These are phyloP conservation scores for Aspergillus kassunensis DNA, from an alignment of 495 filamentous ascomycete species.

Conservation along the genomic window DNA sequence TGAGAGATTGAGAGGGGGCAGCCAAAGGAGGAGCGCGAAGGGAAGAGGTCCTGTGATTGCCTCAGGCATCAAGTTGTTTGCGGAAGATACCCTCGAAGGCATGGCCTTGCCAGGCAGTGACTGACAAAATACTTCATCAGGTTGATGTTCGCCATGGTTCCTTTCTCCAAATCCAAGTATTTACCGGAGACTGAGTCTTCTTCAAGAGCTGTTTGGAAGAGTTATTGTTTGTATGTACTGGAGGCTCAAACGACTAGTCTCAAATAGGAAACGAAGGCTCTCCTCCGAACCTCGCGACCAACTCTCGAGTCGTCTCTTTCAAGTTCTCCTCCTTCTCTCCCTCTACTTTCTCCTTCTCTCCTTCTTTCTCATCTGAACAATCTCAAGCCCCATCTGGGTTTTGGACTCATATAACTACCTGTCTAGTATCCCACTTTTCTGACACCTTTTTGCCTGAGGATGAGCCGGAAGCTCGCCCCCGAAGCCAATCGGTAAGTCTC, in stretches of 20 bases:
- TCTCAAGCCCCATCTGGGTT: conserved; percentile 18
- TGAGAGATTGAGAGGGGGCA: conserved; percentile 10
- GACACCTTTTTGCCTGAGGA: conserved; percentile 32
- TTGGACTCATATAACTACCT: conserved; percentile 9
- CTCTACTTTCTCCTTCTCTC: conserved; percentile 8
- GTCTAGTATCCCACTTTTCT: conserved; percentile 3
- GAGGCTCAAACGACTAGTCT: conserved; percentile 26
- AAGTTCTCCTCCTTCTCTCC: conserved; percentile 13
- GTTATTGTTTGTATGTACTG: not conserved
- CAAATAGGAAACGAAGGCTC: conserved; percentile 23
- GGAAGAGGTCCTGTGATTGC: conserved; percentile 12
- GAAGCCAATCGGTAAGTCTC: conserved; percentile 85
- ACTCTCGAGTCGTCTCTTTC: conserved; percentile 20
- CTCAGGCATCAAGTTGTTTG: conserved; percentile 18
- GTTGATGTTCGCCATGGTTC: no score
- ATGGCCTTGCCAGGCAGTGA: no score
- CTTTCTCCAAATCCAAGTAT: no score
- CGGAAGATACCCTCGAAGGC: not conserved
- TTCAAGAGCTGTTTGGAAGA: no score
- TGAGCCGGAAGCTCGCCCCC: conserved; percentile 78
- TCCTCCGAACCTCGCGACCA: conserved; percentile 23
- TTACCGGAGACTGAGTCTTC: no score
- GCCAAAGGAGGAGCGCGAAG: conserved; percentile 12
- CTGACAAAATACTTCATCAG: no score
- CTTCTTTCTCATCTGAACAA: conserved; percentile 11